Conservation (phyloP, 2,329 filamentous ascomycete species). For the Nothophoma quercina region DNA sequence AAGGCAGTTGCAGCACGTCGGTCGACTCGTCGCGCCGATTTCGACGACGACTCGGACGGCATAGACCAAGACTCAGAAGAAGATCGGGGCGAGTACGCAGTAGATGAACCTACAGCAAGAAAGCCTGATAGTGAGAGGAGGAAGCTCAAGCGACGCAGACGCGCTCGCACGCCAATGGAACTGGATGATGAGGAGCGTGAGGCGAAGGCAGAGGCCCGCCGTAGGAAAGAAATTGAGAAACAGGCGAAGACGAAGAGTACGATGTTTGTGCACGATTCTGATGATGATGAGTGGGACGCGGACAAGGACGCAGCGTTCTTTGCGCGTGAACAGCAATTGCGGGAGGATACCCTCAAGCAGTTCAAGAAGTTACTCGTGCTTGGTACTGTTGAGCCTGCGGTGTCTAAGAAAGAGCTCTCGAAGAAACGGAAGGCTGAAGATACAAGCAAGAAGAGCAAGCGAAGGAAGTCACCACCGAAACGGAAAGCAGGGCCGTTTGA, state of each 20-base stretch:
- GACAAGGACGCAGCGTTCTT: conserved; percentile 80
- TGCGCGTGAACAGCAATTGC: conserved; percentile 72
- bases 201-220: conserved; percentile 67
- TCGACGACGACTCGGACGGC: conserved; percentile 74
- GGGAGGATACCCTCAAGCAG: conserved; percentile 62
- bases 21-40: conserved; percentile 61
- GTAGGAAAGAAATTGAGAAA: conserved; percentile 77
- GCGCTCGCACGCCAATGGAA: conserved; percentile 62
- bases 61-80: conserved; percentile 63
- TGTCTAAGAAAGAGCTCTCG: conserved; percentile 39
- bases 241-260: conserved; percentile 82
- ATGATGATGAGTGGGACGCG: conserved; percentile 87
- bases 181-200: conserved; percentile 68
- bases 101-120: conserved; percentile 70
- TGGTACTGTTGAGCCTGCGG: conserved; percentile 46
- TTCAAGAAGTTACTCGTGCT: conserved; percentile 57
- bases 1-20: conserved; percentile 62
- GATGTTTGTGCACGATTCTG: conserved; percentile 80
- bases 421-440: conserved; percentile 48
- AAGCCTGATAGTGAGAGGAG: conserved; percentile 62
- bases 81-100: conserved; percentile 69
- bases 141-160: conserved; percentile 65
- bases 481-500: conserved; percentile 39
- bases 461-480: conserved; percentile 42
- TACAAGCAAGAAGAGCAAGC: conserved; percentile 34